A percentile compares a stretch with the other conserved stretches of the same genome.
Conservation (phyloP, 257 asterid species). For the Jacaranda mimosifolia region DNA sequence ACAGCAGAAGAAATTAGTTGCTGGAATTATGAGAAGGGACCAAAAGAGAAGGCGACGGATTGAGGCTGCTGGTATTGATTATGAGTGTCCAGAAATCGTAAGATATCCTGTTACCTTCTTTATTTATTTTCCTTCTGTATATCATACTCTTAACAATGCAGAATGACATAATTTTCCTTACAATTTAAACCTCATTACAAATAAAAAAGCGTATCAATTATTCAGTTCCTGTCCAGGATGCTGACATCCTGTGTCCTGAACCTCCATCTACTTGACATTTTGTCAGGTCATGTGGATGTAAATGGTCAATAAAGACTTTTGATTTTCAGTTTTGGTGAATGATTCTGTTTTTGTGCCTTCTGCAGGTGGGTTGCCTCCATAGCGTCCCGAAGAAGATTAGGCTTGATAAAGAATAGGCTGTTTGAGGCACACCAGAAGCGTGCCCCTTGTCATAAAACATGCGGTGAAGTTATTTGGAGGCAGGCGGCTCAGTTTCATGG, state of each 20-base stretch:
- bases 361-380: constrained; percentile 70
- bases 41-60: constrained; percentile 74
- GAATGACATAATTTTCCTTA: constrained; percentile 27
- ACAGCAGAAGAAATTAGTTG: constrained; percentile 70
- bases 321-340: background rate
- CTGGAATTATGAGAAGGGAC: constrained; percentile 70
- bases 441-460: too few relatives aligned
- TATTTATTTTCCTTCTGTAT: background rate
- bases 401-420: constrained; percentile 54
- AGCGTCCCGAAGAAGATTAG: constrained; percentile 80
- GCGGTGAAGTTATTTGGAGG: background rate
- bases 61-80: constrained; percentile 88
- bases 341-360: background rate
- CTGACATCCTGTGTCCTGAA: background rate
- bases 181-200: background rate
- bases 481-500: background rate
- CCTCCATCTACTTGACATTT: background rate
- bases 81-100: constrained; percentile 84
- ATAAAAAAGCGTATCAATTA: too few relatives aligned
- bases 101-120: constrained; percentile 63
- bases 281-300: too few relatives aligned
- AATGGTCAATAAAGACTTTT: too few relatives aligned
- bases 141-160: constrained; percentile 1
- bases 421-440: too few relatives aligned
- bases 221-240: too few relatives aligned